phyloP scores from a whole-genome alignment of 371 early-diverging fungal genomes.

The Capillidium heterosporum region DNA sequence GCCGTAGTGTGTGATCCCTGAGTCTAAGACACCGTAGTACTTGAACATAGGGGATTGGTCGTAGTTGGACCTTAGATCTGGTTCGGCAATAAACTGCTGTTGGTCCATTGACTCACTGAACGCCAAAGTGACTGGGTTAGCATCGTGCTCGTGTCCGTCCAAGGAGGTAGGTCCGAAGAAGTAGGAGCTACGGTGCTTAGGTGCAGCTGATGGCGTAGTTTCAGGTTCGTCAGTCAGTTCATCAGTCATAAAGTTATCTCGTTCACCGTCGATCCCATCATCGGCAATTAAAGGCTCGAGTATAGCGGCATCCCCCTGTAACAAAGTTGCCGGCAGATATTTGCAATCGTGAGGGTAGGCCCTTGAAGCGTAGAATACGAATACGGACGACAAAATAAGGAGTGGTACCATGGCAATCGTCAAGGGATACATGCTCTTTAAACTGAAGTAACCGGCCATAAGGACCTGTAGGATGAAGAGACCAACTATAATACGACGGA shows the following conservation, averaged over 20 bases:
- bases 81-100: conserved; percentile 45
- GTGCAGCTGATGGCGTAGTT: neutral
- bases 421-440: conserved; percentile 28
- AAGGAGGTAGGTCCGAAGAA: neutral
- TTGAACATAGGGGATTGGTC: conserved; percentile 55
- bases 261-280: neutral
- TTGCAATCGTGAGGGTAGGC: conserved; percentile 29
- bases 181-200: neutral
- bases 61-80: conserved; percentile 36
- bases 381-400: conserved; percentile 25
- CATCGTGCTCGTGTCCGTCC: neutral
- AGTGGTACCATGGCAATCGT: conserved; percentile 27
- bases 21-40: conserved; percentile 48
- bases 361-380: conserved; percentile 24
- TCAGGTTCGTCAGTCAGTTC: neutral
- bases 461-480: conserved; percentile 67
- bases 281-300: neutral
- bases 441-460: conserved; percentile 54
- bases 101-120: conserved; percentile 23
- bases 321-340: conserved; percentile 15
- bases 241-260: neutral
- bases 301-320: neutral
- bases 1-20: conserved; percentile 47
- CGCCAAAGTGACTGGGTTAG: neutral
- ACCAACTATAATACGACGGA: conserved; percentile 51